Conservation (phyloP, 306 rosid genomes). For the barrel medic (Medicago truncatula) region DNA sequence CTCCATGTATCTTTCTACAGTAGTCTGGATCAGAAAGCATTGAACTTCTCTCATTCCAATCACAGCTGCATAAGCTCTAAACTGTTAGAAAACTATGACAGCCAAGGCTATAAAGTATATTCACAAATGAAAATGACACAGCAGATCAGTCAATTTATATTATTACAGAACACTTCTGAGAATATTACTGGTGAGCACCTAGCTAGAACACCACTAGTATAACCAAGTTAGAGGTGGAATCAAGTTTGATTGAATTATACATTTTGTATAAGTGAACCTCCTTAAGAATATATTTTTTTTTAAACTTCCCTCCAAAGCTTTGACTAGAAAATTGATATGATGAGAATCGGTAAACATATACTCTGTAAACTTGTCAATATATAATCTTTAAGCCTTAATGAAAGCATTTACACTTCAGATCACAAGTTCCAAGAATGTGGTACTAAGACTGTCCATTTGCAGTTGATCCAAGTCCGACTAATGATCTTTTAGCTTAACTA, state of each 20-base stretch:
- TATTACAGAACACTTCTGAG: background rate
- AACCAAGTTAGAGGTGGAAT: background rate
- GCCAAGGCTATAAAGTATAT: background rate
- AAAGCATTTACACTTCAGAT: background rate
- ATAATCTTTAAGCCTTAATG: background rate
- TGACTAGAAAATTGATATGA: conserved; percentile 6
- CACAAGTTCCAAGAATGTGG: background rate
- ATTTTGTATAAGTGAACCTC: background rate
- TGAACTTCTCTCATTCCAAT: conserved; percentile 71
- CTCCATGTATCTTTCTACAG: conserved; percentile 45
- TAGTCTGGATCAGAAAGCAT: conserved; percentile 57
- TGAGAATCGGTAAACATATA: conserved; percentile 4
- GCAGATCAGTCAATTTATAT: conserved; percentile 3
- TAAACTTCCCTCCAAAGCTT: conserved; percentile 30
- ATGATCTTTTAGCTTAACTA: conserved; percentile 16
- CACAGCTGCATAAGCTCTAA: conserved; percentile 63
- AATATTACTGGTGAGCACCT: background rate
- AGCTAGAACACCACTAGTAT: background rate
- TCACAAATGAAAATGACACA: background rate
- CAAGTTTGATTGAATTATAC: conserved; percentile 9
- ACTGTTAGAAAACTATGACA: conserved; percentile 42
- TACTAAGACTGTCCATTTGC: background rate
- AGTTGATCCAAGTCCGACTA: conserved; percentile 9
- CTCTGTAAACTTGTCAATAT: background rate
- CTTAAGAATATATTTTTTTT: background rate